These are phyloP conservation scores for Terfezia boudieri DNA, from an alignment of 495 filamentous ascomycete species.

Conservation along the genomic window DNA sequence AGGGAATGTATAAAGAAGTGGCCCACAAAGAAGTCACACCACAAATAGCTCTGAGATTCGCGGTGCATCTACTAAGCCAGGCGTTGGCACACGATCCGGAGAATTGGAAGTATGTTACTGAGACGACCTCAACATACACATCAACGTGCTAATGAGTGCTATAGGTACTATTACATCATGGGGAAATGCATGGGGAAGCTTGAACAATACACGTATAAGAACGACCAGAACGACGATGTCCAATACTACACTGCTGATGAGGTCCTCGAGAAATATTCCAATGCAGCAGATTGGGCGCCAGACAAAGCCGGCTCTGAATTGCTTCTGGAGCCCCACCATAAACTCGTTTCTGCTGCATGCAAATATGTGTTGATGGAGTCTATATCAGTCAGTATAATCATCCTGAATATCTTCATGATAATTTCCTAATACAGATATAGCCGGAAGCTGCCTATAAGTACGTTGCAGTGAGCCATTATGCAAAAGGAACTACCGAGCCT, in stretches of 20 bases:
- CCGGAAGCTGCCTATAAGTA: neutral
- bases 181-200: constrained; percentile 96
- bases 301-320: constrained; percentile 61
- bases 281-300: constrained; percentile 57
- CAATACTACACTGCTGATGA: constrained; percentile 26
- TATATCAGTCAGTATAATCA: constrained; percentile 7
- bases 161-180: constrained; percentile 63
- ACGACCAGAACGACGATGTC: constrained; percentile 24
- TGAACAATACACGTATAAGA: constrained; percentile 26
- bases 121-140: constrained; percentile 1
- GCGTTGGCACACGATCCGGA: constrained; percentile 53
- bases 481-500: constrained; percentile 18
- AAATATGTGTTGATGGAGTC: constrained; percentile 25
- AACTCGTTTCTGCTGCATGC: constrained; percentile 66
- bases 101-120: constrained; percentile 52
- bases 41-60: constrained; percentile 73
- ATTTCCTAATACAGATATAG: neutral
- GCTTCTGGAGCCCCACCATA: constrained; percentile 89
- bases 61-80: constrained; percentile 51
- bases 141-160: constrained; percentile 5
- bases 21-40: constrained; percentile 50
- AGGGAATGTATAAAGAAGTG: constrained; percentile 50
- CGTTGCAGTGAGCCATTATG: constrained; percentile 5
- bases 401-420: neutral
- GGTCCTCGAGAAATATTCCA: constrained; percentile 46